Percentiles rank a stretch among this genome's conserved stretches.
Evolutionary conservation across 192 early-diverging fungal genomes (phyloP).

Genomic region (Gamsiella multidivaricata): DNA sequence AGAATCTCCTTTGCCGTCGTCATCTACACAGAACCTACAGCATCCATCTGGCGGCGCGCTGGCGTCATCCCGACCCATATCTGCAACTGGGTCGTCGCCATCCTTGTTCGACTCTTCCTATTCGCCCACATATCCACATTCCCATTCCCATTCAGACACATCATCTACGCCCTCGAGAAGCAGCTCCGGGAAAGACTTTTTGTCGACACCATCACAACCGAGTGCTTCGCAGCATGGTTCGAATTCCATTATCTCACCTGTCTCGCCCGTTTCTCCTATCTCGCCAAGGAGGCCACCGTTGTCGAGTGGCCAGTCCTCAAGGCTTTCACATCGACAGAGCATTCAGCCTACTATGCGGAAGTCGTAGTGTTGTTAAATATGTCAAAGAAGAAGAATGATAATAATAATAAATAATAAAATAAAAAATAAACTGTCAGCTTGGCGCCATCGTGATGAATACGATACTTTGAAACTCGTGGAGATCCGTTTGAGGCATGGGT

Average conservation of each 20-base stretch:
- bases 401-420: too few species aligned
- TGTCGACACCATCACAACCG: not conserved
- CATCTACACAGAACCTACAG: too few species aligned
- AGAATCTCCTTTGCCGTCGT: slow-evolving; percentile 1
- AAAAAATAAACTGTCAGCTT: too few species aligned
- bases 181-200: slow-evolving; percentile 9
- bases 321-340: slow-evolving; percentile 26
- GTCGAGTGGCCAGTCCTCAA: not conserved
- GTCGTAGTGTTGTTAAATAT: too few species aligned
- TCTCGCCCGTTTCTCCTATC: slow-evolving; percentile 23
- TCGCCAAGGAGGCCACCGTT: slow-evolving; percentile 12
- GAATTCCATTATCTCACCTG: slow-evolving; percentile 12
- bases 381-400: too few species aligned
- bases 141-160: too few species aligned
- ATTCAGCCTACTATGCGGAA: not conserved
- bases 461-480: too few species aligned
- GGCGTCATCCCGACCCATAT: not conserved
- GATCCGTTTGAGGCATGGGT: too few species aligned
- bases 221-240: not conserved
- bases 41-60: not conserved
- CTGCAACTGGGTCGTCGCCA: not conserved
- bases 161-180: slow-evolving; percentile 3
- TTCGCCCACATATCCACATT: too few species aligned
- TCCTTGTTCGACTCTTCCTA: not conserved
- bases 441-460: too few species aligned